Evolutionary conservation across 352 stramenopile species (phyloP), one percentile per base, ranked within the genome.

Genomic region (Plasmopara viticola): DNA sequence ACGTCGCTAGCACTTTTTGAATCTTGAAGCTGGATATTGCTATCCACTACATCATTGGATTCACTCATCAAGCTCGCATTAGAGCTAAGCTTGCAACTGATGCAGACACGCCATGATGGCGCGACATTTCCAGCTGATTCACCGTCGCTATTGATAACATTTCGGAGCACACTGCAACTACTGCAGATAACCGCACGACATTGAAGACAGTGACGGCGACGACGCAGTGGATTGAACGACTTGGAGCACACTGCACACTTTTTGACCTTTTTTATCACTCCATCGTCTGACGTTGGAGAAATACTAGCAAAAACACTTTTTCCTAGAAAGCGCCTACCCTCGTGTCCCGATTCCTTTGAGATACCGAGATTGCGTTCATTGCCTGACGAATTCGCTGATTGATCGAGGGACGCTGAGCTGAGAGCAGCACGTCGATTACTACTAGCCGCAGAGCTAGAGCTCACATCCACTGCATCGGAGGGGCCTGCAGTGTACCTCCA

Each of bases 191-290:
- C 66, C 18, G 59, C 62, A 6, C 65, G 70, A 39, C 80, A 94
- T 51, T 73, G 60, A 29, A 77, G 74, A 60, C 83, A 91, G 44
- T 79, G 68, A 66, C 90, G 84, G 7, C 81, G 78, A 25, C 83
- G 67, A 9, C 78, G 78, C 51, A 94, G 58, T 29, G 78, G 75
- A 51, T 89, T 91, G 56, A 94, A 94, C 51, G 68, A 84, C 68
- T 91, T 94, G 50, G 71, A 74, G 56, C 80, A 94, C 3, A 86
- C 65, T 0, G 74, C 70, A 56, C 83, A 91, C 58, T 87, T 85
- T 44, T 82, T 87, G 18, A 66, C 72, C 52, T 84, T 84, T 56
- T 78, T 77, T 52, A 74, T 67, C 20, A 6, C 7, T 35, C 31
- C 8, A 48, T 25, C 15, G 29, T 48, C 28, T 15, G 40, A 17